Evolutionary conservation across 495 filamentous ascomycete species (phyloP).

Genomic region (Penicillium paxilli): DNA sequence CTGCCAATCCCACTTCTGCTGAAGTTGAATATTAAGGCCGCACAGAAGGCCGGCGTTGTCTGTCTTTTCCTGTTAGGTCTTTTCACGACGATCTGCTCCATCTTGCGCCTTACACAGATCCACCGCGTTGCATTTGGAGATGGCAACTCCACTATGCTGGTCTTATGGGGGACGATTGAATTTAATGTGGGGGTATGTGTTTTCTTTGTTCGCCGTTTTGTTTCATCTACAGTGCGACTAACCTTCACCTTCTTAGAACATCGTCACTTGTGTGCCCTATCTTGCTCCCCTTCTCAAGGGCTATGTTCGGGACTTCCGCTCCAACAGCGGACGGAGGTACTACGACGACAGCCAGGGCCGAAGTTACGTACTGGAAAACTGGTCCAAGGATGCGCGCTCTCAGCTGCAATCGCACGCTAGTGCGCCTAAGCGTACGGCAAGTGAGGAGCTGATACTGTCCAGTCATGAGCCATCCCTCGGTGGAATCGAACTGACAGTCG

Average conservation of each 20-base stretch:
- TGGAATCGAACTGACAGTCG: constrained; percentile 47
- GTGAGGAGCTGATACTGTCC: constrained; percentile 47
- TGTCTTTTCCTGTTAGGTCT: constrained; percentile 58
- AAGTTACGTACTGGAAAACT: constrained; percentile 35
- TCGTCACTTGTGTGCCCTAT: constrained; percentile 48
- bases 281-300: constrained; percentile 45
- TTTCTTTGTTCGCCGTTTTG: background rate
- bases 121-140: constrained; percentile 48
- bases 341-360: constrained; percentile 18
- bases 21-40: constrained; percentile 46
- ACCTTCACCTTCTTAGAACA: constrained; percentile 32
- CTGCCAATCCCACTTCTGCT: constrained; percentile 56
- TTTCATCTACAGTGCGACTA: background rate
- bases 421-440: constrained; percentile 29
- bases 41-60: constrained; percentile 53
- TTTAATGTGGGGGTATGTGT: constrained; percentile 53
- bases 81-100: constrained; percentile 58
- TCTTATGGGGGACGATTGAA: constrained; percentile 59
- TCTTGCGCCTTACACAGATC: constrained; percentile 56
- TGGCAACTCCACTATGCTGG: constrained; percentile 58
- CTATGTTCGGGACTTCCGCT: constrained; percentile 31
- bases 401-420: constrained; percentile 32
- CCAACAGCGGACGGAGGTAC: constrained; percentile 23
- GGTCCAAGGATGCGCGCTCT: constrained; percentile 30
- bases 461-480: constrained; percentile 25